Evolutionary conservation across 2,329 filamentous ascomycete genomes (phyloP), one percentile per base, ranked within the genome.

Genomic region (Cylindrodendrum hubeiense): DNA sequence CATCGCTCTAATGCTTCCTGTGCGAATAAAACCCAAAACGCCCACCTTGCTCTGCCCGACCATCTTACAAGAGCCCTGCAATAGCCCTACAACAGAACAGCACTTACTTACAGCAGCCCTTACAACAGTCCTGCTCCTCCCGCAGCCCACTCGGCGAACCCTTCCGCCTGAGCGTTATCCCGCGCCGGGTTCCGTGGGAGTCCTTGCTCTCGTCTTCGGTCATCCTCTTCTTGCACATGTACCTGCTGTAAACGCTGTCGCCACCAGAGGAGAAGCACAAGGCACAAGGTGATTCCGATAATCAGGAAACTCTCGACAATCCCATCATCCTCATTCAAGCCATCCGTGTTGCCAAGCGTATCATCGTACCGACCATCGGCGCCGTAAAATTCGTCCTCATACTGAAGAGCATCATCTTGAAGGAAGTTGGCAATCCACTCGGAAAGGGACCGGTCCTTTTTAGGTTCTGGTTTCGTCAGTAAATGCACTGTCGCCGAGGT

Each of bases 361-460:
- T 87, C 87, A 34, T 87, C 85, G 56, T 86, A 86, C 30, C 83
- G 77, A 30, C 87, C 86, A 15, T 88, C 86, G 3, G 66, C 66
- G 68, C 89, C 89, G 12, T 77, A 74, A 5, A 82, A 84, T 4
- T 87, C 86, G 26, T 91, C 87, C 62, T 94, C 92, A 71, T 92
- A 91, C 69, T 87, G 87, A 37, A 85, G 83, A 53, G 87, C 83
- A 63, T 93, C 89, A 55, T 91, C 87, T 65, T 93, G 89, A 30
- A 97, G 84, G 76, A 98, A 98, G 65, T 95, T 93, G 66, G 87
- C 87, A 57, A 98, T 85, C 95, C 95, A 98, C 78, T 98, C 94
- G 22, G 87, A 87, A 21, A 97, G 84, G 0, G 93, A 94, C 84
- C 92, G 93, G 49, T 93, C 86, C 71, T 93, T 91, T 76, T 86